These are phyloP conservation scores for Neonectria sp. DNA, from an alignment of 2,329 filamentous ascomycete species.

Conservation along the genomic window DNA sequence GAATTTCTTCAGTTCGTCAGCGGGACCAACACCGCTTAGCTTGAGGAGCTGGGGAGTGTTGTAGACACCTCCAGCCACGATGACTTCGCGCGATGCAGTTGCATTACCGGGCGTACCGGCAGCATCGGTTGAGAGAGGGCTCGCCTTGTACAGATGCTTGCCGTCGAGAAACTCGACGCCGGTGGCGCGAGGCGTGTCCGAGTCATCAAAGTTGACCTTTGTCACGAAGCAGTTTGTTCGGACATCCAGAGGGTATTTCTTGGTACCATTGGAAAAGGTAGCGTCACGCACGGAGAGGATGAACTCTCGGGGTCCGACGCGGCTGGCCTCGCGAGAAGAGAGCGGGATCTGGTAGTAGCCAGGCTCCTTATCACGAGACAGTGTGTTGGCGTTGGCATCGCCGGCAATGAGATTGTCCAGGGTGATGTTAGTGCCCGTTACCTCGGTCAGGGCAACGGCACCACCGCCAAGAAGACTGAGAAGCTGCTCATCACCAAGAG, in stretches of 20 bases:
- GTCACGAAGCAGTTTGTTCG: conserved; percentile 63
- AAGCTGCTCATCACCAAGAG: conserved; percentile 67
- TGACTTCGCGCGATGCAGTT: conserved; percentile 62
- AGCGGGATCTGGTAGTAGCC: conserved; percentile 63
- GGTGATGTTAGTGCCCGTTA: conserved; percentile 45
- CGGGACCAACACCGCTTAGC: conserved; percentile 64
- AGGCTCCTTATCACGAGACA: conserved; percentile 60
- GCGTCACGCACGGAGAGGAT: conserved; percentile 53
- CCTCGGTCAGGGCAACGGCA: conserved; percentile 49
- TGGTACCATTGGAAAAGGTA: conserved; percentile 59
- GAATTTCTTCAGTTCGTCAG: conserved; percentile 55
- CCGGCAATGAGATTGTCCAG: conserved; percentile 57
- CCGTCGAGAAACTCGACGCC: conserved; percentile 67
- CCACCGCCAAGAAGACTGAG: conserved; percentile 56
- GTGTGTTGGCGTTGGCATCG: conserved; percentile 66
- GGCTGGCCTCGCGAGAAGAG: conserved; percentile 57
- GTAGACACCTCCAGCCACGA: conserved; percentile 66
- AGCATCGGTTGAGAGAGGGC: conserved; percentile 53
- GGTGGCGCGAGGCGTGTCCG: conserved; percentile 57
- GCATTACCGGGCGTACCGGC: conserved; percentile 51
- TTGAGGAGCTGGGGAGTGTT: conserved; percentile 69
- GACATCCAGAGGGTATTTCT: conserved; percentile 71
- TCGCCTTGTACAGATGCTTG: conserved; percentile 61
- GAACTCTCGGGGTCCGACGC: conserved; percentile 66
- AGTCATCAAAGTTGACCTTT: conserved; percentile 60